Evolutionary conservation across 2,329 filamentous ascomycete species (phyloP).

Genomic region (Cercospora nicotianae): DNA sequence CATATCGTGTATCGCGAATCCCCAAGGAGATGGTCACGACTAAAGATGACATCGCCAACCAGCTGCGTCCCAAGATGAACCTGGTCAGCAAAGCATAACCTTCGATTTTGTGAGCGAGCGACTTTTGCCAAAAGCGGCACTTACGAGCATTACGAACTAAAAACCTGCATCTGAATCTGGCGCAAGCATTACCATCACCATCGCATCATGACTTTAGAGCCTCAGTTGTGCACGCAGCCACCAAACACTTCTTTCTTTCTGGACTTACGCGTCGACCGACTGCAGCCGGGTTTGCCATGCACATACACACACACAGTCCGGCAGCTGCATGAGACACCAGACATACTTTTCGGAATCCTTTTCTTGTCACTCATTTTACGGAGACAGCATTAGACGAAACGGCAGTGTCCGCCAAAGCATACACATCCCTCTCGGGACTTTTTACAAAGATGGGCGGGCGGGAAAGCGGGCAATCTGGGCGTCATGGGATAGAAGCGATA

Average conservation of each 20-base stretch:
- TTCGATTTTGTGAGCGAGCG: constrained; percentile 6
- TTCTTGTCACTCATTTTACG: constrained; percentile 5
- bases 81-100: constrained; percentile 27
- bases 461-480: constrained; percentile 1
- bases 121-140: constrained; percentile 1
- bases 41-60: constrained; percentile 62
- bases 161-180: constrained; percentile 12
- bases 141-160: constrained; percentile 17
- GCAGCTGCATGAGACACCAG: background rate
- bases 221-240: constrained; percentile 9
- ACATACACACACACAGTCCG: background rate
- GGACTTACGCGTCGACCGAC: background rate
- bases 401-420: background rate
- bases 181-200: background rate
- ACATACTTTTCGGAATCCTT: background rate
- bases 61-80: constrained; percentile 53
- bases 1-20: constrained; percentile 81
- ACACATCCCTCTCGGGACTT: background rate
- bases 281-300: background rate
- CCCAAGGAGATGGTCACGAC: constrained; percentile 81
- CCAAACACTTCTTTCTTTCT: constrained; percentile 4
- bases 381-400: constrained; percentile 9
- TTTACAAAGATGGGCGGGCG: constrained; percentile 1
- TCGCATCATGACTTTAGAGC: constrained; percentile 12
- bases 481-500: constrained; percentile 3